Evolutionary conservation across 2,329 filamentous ascomycete genomes (phyloP), one percentile per base, ranked within the genome.

Genomic region (Clarireedia monteithiana): DNA sequence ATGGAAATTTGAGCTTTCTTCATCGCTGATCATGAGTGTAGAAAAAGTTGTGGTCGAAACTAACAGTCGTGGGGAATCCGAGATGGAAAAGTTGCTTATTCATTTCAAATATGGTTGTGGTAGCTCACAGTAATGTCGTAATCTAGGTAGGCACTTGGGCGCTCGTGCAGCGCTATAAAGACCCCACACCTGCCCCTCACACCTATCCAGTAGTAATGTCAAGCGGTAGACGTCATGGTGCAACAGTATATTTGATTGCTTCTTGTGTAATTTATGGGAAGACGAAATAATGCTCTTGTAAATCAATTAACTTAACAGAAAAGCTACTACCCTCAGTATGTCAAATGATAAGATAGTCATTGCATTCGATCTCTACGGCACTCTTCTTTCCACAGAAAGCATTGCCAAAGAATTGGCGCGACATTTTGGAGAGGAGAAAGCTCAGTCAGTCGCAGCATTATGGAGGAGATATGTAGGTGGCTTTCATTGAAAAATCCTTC

Each of bases 341-440:
- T 66, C 68, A 57, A 58, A 59, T 47, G 65, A 60, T 56, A 72
- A 69, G 46, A 72, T 67, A 15, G 71, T 85, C 48, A 75, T 91
- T 53, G 86, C 85, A 1, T 89, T 91, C 60, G 87, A 91, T 64
- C 75, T 88, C 2, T 91, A 90, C 69, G 87, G 86, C 53, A 91
- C 86, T 2, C 71, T 91, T 9, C 75, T 91, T 5, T 88, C 85
- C 9, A 89, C 86, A 1, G 80, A 82, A 45, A 87, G 83, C 30
- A 88, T 90, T 59, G 77, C 79, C 6, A 71, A 75, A 38, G 75
- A 83, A 58, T 72, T 91, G 12, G 76, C 77, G 15, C 70, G 72
- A 34, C 70, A 83, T 55, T 83, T 83, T 63, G 83, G 79, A 6
- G 68, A 78, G 30, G 79, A 82, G 5, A 77, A 78, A 61, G 82